Evolutionary conservation across 2,329 filamentous ascomycete species (phyloP), one percentile per base, ranked within the genome.

Genomic region (Fusarium sublunatum): DNA sequence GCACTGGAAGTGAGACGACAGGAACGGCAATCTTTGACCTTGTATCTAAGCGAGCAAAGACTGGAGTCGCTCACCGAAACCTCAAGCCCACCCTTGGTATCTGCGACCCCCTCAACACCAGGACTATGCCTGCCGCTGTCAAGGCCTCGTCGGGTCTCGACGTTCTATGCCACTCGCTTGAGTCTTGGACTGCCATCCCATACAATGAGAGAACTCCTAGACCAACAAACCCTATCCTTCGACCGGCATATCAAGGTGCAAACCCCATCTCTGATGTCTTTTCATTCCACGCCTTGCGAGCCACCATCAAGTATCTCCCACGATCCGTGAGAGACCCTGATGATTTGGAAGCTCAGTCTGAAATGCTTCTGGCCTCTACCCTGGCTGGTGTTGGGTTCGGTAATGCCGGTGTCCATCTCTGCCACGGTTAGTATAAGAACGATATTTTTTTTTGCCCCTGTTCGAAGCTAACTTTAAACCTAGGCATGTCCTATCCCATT

Each of bases 191-290:
- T 1, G 95, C 95, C 3, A 98, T 99, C 63, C 96, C 96, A 0
- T 99, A 92, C 80, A 84, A 91, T 69, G 90, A 97, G 81, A 88
- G 95, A 46, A 87, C 83, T 0, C 95, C 95, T 0, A 84, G 94
- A 3, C 96, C 96, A 0, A 79, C 86, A 5, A 98, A 99, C 75
- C 95, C 96, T 0, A 91, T 99, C 68, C 84, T 94, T 58, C 85
- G 95, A 5, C 95, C 95, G 0, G 93, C 95, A 0, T 99, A 99
- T 74, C 95, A 99, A 77, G 95, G 95, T 36, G 93, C 95, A 7
- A 99, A 99, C 75, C 95, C 95, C 3, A 99, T 99, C 70, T 96
- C 91, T 39, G 95, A 99, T 74, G 94, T 99, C 67, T 99, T 99
- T 81, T 96, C 92, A 4, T 83, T 99, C 19, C 89, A 91, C 69